These are phyloP conservation scores for Rubia balearica DNA, from an alignment of 305 asterid genomes.

Conservation along the genomic window DNA sequence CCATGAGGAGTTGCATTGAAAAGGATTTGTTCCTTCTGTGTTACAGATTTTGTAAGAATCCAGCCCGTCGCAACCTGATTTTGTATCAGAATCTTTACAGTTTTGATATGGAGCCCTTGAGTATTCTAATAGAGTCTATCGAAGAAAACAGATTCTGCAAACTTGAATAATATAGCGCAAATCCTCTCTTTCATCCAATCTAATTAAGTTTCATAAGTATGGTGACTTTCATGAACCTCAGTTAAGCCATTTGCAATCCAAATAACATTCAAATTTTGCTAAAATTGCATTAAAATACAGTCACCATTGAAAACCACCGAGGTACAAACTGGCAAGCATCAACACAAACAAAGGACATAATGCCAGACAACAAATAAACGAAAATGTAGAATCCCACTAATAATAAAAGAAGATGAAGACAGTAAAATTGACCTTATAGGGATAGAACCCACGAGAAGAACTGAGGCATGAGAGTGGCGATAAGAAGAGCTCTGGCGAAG, in stretches of 20 bases:
- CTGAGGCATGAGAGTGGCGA: slow-evolving; percentile 66
- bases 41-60: not conserved
- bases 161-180: not conserved
- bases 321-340: not conserved
- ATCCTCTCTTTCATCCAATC: not conserved
- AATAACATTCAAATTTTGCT: not conserved
- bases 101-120: too few species aligned
- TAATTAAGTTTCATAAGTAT: too few species aligned
- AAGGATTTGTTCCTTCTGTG: not conserved
- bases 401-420: not conserved
- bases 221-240: not conserved
- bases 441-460: slow-evolving; percentile 70
- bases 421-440: slow-evolving; percentile 53
- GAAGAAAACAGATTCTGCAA: not conserved
- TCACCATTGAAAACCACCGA: too few species aligned
- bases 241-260: not conserved
- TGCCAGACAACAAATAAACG: not conserved
- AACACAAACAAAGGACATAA: not conserved
- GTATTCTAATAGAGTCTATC: not conserved
- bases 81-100: too few species aligned
- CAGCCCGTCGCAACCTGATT: not conserved
- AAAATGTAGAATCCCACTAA: not conserved
- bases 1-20: not conserved
- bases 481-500: slow-evolving; percentile 78
- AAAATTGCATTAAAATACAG: not conserved